Evolutionary conservation across 129 eudicot species (phyloP).

Genomic region (Dittrichia graveolens): DNA sequence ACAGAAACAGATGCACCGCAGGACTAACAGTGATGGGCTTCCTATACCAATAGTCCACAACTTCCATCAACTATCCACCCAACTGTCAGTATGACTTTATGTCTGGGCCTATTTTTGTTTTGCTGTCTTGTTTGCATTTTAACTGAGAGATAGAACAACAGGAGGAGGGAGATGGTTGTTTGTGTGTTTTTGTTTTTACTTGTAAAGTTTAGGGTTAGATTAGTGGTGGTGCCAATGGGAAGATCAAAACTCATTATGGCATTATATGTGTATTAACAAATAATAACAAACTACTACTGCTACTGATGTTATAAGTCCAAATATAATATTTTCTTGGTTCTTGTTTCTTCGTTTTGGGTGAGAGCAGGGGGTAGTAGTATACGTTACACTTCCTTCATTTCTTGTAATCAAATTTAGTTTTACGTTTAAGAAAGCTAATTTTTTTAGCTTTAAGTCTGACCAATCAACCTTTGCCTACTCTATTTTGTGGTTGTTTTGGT

Average conservation of each 20-base stretch:
- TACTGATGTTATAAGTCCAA: constrained; percentile 35
- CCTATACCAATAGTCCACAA: constrained; percentile 46
- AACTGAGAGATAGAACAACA: constrained; percentile 13
- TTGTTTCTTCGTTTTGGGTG: background rate
- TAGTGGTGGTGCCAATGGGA: constrained; percentile 43
- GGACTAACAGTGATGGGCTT: constrained; percentile 58
- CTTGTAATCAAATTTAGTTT: constrained; percentile 10
- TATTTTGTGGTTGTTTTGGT: too few species aligned
- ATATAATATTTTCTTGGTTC: constrained; percentile 19
- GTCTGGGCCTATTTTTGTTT: constrained; percentile 30
- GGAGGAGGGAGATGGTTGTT: constrained; percentile 7
- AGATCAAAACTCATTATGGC: constrained; percentile 45
- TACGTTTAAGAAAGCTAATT: background rate
- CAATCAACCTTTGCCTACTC: background rate
- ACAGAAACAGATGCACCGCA: constrained; percentile 85
- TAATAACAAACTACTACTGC: constrained; percentile 26
- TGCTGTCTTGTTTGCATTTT: constrained; percentile 26
- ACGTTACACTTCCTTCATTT: background rate
- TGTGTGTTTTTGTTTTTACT: constrained; percentile 26
- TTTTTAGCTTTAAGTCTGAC: background rate
- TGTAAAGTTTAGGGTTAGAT: constrained; percentile 40
- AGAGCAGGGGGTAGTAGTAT: too few species aligned
- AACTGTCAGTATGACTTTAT: constrained; percentile 23
- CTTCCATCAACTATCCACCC: constrained; percentile 41
- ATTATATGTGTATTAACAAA: constrained; percentile 43